Conservation (phyloP, 176 grass and related monocot species). For the Oryza meridionalis region DNA sequence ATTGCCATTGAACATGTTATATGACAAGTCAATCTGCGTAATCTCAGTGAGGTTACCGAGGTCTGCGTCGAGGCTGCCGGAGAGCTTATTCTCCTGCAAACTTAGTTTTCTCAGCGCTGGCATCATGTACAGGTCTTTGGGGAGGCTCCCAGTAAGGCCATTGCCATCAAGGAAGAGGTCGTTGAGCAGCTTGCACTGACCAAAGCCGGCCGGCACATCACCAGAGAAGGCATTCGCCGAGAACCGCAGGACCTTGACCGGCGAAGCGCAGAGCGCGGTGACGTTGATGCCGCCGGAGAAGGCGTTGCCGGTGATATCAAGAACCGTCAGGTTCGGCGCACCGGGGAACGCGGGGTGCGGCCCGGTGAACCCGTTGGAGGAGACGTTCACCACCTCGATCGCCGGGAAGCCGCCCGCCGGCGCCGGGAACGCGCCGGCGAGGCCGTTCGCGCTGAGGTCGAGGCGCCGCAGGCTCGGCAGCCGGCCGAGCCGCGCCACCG, state of each 20-base stretch:
- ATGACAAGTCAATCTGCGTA: conserved; percentile 66
- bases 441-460: conserved; percentile 76
- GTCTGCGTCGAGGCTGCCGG: conserved; percentile 41
- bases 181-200: conserved; percentile 53
- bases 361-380: conserved; percentile 70
- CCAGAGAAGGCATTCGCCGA: conserved; percentile 66
- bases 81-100: conserved; percentile 68
- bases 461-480: conserved; percentile 54
- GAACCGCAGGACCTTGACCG: conserved; percentile 59
- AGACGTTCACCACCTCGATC: conserved; percentile 69
- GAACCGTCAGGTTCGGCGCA: conserved; percentile 56
- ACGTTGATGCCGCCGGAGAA: conserved; percentile 63
- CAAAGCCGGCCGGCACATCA: conserved; percentile 47
- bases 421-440: conserved; percentile 58
- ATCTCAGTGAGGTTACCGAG: conserved; percentile 74
- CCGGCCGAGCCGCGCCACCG: conserved; percentile 41
- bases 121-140: conserved; percentile 62
- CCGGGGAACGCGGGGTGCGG: conserved; percentile 53
- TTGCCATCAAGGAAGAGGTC: conserved; percentile 74
- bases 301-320: conserved; percentile 59
- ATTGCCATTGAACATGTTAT: conserved; percentile 59
- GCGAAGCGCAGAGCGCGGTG: conserved; percentile 46
- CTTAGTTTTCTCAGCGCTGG: conserved; percentile 48
- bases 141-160: conserved; percentile 57
- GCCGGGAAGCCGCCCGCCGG: conserved; percentile 47